Conservation (phyloP, 305 asterid species). For the Fraxinus sp. region DNA sequence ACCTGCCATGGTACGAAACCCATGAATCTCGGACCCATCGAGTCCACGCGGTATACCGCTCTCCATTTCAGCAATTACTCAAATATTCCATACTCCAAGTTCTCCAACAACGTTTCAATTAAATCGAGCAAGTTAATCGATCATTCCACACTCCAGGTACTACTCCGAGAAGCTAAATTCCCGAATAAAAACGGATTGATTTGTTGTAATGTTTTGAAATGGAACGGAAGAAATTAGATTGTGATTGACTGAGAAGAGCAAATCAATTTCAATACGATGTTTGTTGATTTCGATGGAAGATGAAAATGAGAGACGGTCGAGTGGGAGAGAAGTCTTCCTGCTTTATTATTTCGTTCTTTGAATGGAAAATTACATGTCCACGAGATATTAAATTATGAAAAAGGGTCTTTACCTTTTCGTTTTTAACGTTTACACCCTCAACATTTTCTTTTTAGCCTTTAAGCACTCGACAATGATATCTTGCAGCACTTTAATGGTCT, state of each 20-base stretch:
- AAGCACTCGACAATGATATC: not conserved
- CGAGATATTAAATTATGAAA: not conserved
- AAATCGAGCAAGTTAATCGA: not conserved
- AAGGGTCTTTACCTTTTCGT: not conserved
- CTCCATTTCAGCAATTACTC: constrained; percentile 35
- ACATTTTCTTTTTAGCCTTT: not conserved
- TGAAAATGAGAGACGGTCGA: not conserved
- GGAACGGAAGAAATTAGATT: not conserved
- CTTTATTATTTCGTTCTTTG: not conserved
- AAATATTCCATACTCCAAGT: not conserved
- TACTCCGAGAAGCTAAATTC: not conserved
- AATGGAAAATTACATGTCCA: not conserved
- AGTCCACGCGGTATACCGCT: constrained; percentile 30
- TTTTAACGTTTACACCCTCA: not conserved
- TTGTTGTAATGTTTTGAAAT: not conserved
- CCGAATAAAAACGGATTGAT: not conserved
- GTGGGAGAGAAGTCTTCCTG: not conserved
- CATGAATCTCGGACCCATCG: constrained; percentile 58
- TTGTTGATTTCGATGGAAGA: not conserved
- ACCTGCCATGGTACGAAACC: constrained; percentile 60
- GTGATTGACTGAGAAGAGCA: not conserved
- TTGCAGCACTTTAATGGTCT: not conserved
- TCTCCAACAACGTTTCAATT: not conserved
- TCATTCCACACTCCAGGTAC: not conserved
- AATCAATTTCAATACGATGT: not conserved